Base-by-base conservation (phyloP, 208 protist species). In the Crithidia bombi region DNA sequence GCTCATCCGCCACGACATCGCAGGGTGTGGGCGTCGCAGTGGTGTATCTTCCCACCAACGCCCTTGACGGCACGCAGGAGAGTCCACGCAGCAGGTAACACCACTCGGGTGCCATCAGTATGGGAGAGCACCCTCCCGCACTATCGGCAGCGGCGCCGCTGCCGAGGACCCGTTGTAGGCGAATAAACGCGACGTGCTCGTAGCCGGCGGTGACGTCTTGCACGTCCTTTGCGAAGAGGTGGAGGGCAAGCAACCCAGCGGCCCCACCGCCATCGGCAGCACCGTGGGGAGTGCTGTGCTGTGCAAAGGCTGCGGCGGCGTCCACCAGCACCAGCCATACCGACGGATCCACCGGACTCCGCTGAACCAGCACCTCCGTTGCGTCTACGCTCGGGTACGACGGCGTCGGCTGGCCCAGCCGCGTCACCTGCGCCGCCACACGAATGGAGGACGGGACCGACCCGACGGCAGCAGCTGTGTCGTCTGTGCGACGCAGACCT, bases 321-420 rank as follows among this genome's bases (percentile, higher is more conserved):
- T 92, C 81, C 23, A 92, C 67, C 25, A 95, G 54, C 11, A 95
- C 74, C 17, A 93, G 72, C 57, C 86, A 79, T 28, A 90, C 79
- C 32, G 75, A 67, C n/a, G 76, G 52, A 47, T 92, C 75, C 17
- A 62, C 58, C 25, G 64, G 64, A 52, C 85, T 91, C 43, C 77
- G 83, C 71, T 95, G 87, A 6, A 87, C 61, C 12, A 95, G 67
- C n/a, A 95, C 61, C 72, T 87, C 72, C 15, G 69, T 64, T 5
- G 73, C n/a, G 51, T 82, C 74, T 17, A 78, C 47, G 6, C 82
- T 52, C 4, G 89, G 89, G 14, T 63, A 35, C 28, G 36, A 23
- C 17, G 84, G 87, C 14, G 54, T 83, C 70, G 32, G 55, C 26
- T 65, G 57, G 47, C 17, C 62, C 46, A 62, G 73, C 64, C 41